Conservation (phyloP, 768 basidiomycete genomes). For the Lyophyllum semitale region DNA sequence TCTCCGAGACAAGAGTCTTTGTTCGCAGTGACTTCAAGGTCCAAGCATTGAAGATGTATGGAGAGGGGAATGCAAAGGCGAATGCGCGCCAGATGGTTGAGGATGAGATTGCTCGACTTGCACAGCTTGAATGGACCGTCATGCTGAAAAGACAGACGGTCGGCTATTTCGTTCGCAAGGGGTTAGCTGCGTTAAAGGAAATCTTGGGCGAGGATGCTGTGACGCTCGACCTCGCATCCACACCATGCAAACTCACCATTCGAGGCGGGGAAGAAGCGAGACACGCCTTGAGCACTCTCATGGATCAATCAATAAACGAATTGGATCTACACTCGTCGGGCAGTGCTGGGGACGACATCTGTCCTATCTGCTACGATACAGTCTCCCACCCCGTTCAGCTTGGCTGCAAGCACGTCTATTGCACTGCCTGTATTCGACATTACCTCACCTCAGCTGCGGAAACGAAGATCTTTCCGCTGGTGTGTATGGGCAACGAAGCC, state of each 20-base stretch:
- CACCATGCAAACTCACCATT: conserved; percentile 44
- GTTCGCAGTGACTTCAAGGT: conserved; percentile 48
- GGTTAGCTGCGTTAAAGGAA: conserved; percentile 51
- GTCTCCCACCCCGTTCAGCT: conserved; percentile 42
- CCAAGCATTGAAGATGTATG: conserved; percentile 47
- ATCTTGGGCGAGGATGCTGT: conserved; percentile 57
- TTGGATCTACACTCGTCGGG: not conserved
- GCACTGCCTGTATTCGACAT: conserved; percentile 48
- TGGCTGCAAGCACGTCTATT: conserved; percentile 52
- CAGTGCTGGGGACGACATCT: conserved; percentile 26
- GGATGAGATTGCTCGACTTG: conserved; percentile 48
- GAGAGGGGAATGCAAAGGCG: conserved; percentile 38
- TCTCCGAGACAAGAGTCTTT: conserved; percentile 38
- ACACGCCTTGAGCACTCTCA: conserved; percentile 44
- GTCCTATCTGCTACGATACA: conserved; percentile 58
- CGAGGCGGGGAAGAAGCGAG: conserved; percentile 60
- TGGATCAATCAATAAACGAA: conserved; percentile 40
- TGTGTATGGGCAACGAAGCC: conserved; percentile 62
- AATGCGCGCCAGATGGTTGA: conserved; percentile 46
- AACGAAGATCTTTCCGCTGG: conserved; percentile 55
- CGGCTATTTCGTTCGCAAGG: conserved; percentile 52
- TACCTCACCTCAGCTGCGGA: conserved; percentile 45
- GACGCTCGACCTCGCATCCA: conserved; percentile 38
- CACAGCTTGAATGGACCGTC: conserved; percentile 42
- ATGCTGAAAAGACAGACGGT: conserved; percentile 39